A percentile compares a stretch with the other conserved stretches of the same genome.
Evolutionary conservation across 768 basidiomycete species (phyloP).

Genomic region (Favolaschia claudopus): DNA sequence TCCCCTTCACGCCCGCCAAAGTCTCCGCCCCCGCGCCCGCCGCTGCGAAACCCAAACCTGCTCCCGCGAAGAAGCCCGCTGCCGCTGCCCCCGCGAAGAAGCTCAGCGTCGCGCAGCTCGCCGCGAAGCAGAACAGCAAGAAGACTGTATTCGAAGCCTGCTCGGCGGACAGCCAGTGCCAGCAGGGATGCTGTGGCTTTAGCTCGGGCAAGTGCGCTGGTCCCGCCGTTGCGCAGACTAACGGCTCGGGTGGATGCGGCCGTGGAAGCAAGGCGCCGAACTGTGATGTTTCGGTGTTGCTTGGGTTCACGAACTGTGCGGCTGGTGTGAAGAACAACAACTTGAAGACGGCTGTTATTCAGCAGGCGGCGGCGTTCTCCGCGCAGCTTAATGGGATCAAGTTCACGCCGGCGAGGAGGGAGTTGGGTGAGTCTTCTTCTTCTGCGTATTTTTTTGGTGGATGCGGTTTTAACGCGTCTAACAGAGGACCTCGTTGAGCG

Average conservation of each 20-base stretch:
- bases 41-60: too few species aligned
- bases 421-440: conserved; percentile 1
- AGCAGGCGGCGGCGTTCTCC: neutral
- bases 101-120: conserved; percentile 9
- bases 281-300: conserved; percentile 13
- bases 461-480: neutral
- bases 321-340: neutral
- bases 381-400: neutral
- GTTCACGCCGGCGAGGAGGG: neutral
- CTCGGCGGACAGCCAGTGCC: conserved; percentile 6
- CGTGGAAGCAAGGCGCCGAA: conserved; percentile 8
- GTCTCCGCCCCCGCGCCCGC: too few species aligned
- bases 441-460: neutral
- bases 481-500: too few species aligned
- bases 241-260: conserved; percentile 17
- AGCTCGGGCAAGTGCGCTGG: conserved; percentile 16
- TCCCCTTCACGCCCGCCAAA: too few species aligned
- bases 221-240: conserved; percentile 15
- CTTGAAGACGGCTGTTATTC: too few species aligned
- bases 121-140: conserved; percentile 11
- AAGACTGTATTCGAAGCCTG: conserved; percentile 19
- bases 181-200: conserved; percentile 17
- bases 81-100: too few species aligned
- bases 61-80: too few species aligned
- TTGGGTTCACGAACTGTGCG: conserved; percentile 1